Evolutionary conservation across 2,329 filamentous ascomycete species (phyloP), one percentile per base, ranked within the genome.

Genomic region (Aspergillus sp.): DNA sequence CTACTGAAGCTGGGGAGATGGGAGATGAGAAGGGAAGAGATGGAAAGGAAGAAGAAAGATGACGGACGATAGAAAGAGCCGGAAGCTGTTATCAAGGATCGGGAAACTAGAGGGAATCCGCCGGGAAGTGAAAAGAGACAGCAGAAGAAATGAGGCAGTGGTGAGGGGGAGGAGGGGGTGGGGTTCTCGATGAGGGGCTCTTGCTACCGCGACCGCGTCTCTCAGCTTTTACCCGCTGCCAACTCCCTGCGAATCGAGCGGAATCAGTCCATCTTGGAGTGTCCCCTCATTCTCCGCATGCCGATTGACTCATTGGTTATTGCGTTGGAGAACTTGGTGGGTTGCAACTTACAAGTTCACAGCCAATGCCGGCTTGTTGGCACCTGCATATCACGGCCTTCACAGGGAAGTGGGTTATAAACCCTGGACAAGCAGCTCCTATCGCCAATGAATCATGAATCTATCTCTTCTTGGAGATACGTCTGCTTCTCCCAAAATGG

Each of bases 51-150:
- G 57, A 56, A 51, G 46, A 46, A 44, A 42, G 22, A 41, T 40
- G 46, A 49, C 40, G 30, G 44, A 56, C 15, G 37, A 55, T 30
- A 50, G 40, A 40, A 50, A 42, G 51, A 55, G 40, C n/a, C 17
- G 20, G 45, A 39, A 49, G 37, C 27, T 15, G 22, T 27, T 40
- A 49, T 53, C 39, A 46, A 30, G 34, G 41, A 54, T 56, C 37
- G 41, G 48, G 56, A 42, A 19, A 22, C 33, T 41, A 56, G 54
- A 40, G n/a, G 54, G 57, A 58, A 34, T 40, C 22, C 61, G 60
- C 54, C 24, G 64, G 61, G 61, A 57, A 64, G 33, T 54, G 59
- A 60, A 59, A 30, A 49, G 57, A 55, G 60, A 57, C 57, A 64
- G 51, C 49, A 61, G 53, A 54, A 60, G 47, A 61, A 53, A 47